Evolutionary conservation across 2,329 filamentous ascomycete species (phyloP), one percentile per base, ranked within the genome.

Genomic region (Zasmidium angulare): DNA sequence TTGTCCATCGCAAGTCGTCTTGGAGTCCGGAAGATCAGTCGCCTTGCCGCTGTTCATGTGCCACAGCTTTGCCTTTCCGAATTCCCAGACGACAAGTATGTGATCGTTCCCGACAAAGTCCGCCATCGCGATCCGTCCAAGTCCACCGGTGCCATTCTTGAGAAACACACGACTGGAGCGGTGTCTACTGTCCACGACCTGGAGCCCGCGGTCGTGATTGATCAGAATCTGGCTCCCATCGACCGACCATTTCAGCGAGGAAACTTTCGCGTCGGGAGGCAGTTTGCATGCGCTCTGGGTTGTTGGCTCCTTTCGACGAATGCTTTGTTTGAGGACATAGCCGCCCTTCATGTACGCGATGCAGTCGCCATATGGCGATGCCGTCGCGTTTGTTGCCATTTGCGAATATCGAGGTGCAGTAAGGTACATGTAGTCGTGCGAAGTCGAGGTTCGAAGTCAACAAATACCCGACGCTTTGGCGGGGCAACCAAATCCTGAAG

Each of bases 51-150:
- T 79, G 56, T 77, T 77, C 0, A 81, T 74, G 65, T 82, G 76
- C 62, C 75, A 77, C 21, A 82, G 69, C 56, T 80, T 80, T 1
- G 79, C 75, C 46, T 75, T 75, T 4, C 79, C 72, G 51, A 82
- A 73, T 58, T 78, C 79, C 80, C 81, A 83, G 1, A 77, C 72
- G n/a, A 81, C 68, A 19, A 82, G 68, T 19, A 82, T 72, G 19
- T 78, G 69, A 46, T 75, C 72, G 3, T 62, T 72, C 4, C 69
- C 62, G 6, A 79, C 74, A 62, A 82, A 80, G 51, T 79, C 77
- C 0, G 75, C 77, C 55, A 76, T 72, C 2, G 71, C 69, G 36
- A 81, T 77, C 50, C 76, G 77, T 22, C 80, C 81, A 64, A 81
- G 75, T 17, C 79, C 77, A 2, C 77, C 79, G 2, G 73, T 77